Evolutionary conservation across 1,139 yeast species (phyloP), one percentile per base, ranked within the genome.

Genomic region (Kluyveromyces sp.): DNA sequence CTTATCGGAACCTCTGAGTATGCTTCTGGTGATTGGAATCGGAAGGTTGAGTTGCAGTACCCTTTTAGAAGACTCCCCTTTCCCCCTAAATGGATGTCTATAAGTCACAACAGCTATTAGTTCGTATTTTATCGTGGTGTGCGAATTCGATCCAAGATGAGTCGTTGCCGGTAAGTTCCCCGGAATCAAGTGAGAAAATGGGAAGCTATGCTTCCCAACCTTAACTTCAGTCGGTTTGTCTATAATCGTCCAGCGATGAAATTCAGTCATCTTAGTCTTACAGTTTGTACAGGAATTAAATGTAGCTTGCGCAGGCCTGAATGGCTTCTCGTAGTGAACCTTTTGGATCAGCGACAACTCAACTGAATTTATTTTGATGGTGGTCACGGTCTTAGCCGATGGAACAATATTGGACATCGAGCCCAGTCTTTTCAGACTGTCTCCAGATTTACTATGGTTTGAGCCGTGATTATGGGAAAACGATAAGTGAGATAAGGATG

Each of bases 211-310:
- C 26, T 74, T 71, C 1, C 92, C 95, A 7, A 73, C 65, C 2
- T 78, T 67, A 54, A 88, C 77, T 4, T 72, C 68, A 2, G 81
- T 74, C 1, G 76, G 69, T 25, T 73, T 71, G 3, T 78, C 70
- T 45, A 92, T 73, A 21, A 92, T 85, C 56, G 88, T 90, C 99
- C 99, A 94, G 47, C 83, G 70, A 32, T 96, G 95, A 54, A 94
- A 69, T 41, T 80, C 83, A 7, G 78, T 78, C 4, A 68, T 67
- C 48, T 75, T 73, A 2, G 64, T 63, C 29, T 70, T 67, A 64
- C 97, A 88, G 33, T 77, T 72, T 32, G 69, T 59, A 62, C 94
- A 84, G n/a, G 63, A 55, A 7, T 72, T 64, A 1, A 82, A 66
- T 1, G 80, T 61, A 30, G 66, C 65, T 4, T 80, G 73, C 4